Base-by-base conservation (phyloP, 768 basidiomycete species). In the Termitomyces sp. region DNA sequence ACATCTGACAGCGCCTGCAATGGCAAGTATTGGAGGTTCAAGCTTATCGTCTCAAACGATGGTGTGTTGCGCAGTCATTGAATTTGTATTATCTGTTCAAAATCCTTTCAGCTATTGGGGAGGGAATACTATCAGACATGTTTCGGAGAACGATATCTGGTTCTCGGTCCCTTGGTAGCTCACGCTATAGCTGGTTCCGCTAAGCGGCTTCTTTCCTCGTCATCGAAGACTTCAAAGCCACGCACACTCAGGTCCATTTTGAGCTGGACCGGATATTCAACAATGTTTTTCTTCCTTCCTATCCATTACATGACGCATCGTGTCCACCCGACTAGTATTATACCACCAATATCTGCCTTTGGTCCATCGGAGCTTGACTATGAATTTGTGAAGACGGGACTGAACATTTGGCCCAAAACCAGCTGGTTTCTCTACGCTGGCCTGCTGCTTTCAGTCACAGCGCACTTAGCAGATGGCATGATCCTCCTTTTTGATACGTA, bases 91-190 rank as follows among this genome's bases (percentile, higher is more conserved):
- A 36, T 40, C 36, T 52, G 4, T 41, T 13, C 49, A 5, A 54
- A 10, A 33, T 33, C n/a, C 9, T 20, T 18, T 9, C 64, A 94
- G 91, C 75, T 95, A 47, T 76, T 95, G 13, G 90, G 91, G 10
- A 75, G 92, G 55, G 92, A 93, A 72, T 93, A 92, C 72, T 95
- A 95, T 70, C 91, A 94, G 68, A 89, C 87, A 0, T 57, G 73
- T 0, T 78, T 86, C 54, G 82, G 82, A 23, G 91, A 95, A 70
- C 82, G 77, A 43, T 82, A 83, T 46, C 82, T 93, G 13, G 75
- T 94, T 10, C 74, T 89, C 35, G 73, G 75, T 1, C 92, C 93
- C 0, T 71, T 95, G n/a, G 73, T 74, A 33, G 66, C 86, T 9
- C 93, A 95, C 67, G 70, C 84, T 23, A 58, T 82, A 5, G 78